phyloP scores from a whole-genome alignment of 2,329 filamentous ascomycete genomes.

The Neoscytalidium dimidiatum region DNA sequence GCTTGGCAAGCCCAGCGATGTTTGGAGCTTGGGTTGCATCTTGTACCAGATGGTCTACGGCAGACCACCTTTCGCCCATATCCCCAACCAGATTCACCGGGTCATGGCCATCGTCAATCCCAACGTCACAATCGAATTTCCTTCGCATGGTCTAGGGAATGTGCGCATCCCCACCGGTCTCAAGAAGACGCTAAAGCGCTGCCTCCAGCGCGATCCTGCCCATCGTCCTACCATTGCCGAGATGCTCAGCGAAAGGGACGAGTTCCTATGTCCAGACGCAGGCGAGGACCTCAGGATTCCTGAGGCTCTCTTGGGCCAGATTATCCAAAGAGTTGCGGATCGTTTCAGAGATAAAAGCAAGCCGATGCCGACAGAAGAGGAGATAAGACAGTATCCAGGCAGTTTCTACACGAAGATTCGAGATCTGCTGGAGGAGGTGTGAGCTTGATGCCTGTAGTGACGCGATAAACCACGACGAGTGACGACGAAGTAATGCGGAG shows the following conservation, averaged over 20 bases:
- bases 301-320: constrained; percentile 60
- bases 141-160: constrained; percentile 67
- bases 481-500: not conserved
- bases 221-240: constrained; percentile 59
- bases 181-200: constrained; percentile 57
- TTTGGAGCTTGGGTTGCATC: constrained; percentile 96
- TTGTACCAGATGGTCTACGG: constrained; percentile 98
- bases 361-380: constrained; percentile 58
- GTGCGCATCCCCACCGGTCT: constrained; percentile 57
- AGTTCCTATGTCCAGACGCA: constrained; percentile 60
- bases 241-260: constrained; percentile 57
- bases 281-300: constrained; percentile 51
- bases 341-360: constrained; percentile 56
- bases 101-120: constrained; percentile 86
- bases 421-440: constrained; percentile 38
- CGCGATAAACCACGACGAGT: not conserved
- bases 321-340: constrained; percentile 61
- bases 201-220: constrained; percentile 60
- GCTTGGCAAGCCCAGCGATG: constrained; percentile 90
- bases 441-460: not conserved
- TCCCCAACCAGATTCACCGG: constrained; percentile 80
- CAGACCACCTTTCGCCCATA: constrained; percentile 92
- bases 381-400: constrained; percentile 49
- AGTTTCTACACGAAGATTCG: constrained; percentile 52
- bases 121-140: constrained; percentile 72